These are phyloP conservation scores for Nicotiana obtusifolia DNA, from an alignment of 257 asterid genomes.

Conservation along the genomic window DNA sequence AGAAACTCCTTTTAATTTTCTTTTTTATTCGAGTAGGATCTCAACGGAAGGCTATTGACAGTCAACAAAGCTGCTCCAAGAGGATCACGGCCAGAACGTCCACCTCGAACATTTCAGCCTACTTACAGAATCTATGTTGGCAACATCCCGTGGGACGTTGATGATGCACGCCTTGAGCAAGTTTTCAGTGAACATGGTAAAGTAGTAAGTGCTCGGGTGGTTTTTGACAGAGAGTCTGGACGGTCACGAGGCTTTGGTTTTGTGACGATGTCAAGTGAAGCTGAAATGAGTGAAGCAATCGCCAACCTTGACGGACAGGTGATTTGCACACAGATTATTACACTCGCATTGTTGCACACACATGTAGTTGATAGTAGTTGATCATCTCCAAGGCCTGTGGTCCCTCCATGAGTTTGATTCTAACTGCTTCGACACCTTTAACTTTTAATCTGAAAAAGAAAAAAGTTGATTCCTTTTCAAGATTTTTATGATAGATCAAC, in stretches of 20 bases:
- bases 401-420: background rate
- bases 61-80: slow-evolving; percentile 82
- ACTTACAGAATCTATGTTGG: slow-evolving; percentile 69
- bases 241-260: slow-evolving; percentile 96
- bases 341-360: background rate
- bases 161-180: slow-evolving; percentile 63
- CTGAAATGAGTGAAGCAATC: slow-evolving; percentile 81
- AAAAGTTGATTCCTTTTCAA: background rate
- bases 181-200: slow-evolving; percentile 79
- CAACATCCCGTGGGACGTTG: slow-evolving; percentile 81
- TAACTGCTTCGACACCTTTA: background rate
- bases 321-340: slow-evolving; percentile 10
- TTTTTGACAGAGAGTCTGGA: slow-evolving; percentile 69
- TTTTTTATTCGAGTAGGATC: slow-evolving; percentile 45
- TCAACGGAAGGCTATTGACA: slow-evolving; percentile 60
- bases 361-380: background rate
- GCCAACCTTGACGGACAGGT: slow-evolving; percentile 90
- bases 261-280: slow-evolving; percentile 67
- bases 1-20: background rate
- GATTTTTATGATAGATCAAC: background rate
- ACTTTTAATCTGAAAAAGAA: background rate
- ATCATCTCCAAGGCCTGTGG: background rate
- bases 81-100: slow-evolving; percentile 75
- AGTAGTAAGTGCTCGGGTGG: slow-evolving; percentile 72
- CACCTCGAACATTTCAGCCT: slow-evolving; percentile 49